Conservation (phyloP, 2,329 filamentous ascomycete species). For the Thelonectria discophora region DNA sequence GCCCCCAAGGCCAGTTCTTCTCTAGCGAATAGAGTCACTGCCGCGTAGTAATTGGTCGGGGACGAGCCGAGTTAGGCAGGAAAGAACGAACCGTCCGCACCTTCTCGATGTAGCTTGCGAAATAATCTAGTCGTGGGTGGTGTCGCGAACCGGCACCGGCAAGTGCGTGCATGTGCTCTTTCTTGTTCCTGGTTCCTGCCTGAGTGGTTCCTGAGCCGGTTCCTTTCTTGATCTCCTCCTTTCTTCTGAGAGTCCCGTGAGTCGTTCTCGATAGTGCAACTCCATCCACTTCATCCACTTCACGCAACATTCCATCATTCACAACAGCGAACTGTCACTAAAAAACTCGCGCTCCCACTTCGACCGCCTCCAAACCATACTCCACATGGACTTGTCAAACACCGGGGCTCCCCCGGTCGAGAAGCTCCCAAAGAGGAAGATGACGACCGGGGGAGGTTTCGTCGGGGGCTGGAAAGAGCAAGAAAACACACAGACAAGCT, state of each 20-base stretch:
- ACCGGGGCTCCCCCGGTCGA: too few species aligned
- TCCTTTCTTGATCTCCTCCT: constrained; percentile 1
- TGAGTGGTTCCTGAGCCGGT: neutral
- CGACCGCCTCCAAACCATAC: too few species aligned
- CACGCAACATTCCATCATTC: too few species aligned
- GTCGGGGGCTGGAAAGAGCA: constrained; percentile 1
- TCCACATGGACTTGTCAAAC: too few species aligned
- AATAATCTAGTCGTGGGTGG: too few species aligned
- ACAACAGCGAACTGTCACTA: too few species aligned
- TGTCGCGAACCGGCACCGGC: neutral
- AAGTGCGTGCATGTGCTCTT: constrained; percentile 8
- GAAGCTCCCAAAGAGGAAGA: too few species aligned
- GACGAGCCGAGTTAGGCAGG: too few species aligned
- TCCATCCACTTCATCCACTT: too few species aligned
- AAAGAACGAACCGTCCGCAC: too few species aligned
- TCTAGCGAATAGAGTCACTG: neutral
- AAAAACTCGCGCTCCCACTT: too few species aligned
- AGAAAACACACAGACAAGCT: neutral
- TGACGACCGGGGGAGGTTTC: too few species aligned
- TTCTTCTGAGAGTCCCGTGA: neutral
- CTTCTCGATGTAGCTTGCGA: neutral
- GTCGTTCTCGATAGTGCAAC: constrained; percentile 5
- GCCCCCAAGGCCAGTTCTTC: neutral
- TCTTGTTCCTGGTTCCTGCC: constrained; percentile 36
- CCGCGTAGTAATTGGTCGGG: neutral